Evolutionary conservation across 306 rosid species (phyloP), one percentile per base, ranked within the genome.

Genomic region (Psophocarpus tetragonolobus): DNA sequence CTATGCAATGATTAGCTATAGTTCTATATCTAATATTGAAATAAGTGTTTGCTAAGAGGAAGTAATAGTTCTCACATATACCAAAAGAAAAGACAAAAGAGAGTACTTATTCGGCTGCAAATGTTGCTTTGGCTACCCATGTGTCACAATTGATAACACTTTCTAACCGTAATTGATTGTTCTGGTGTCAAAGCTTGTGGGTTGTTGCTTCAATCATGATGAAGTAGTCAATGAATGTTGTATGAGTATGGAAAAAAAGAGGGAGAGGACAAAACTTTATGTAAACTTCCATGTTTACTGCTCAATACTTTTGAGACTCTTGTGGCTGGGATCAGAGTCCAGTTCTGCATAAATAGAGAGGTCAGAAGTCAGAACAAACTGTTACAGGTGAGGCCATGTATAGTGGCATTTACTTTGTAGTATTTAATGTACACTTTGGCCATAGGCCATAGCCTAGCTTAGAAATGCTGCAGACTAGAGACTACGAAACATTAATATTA

Each of bases 331-430:
- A 6, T 66, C 60, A 54, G 32, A 53, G 61, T 53, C 27, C 39
- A 64, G 60, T 68, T 68, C 30, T 7, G 29, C n/a, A n/a, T 69
- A 51, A 33, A 58, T 75, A 29, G 36, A 44, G 68, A 9, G 60
- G 84, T 90, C 88, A 81, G 62, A 85, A 73, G 84, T 90, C 88
- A 81, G 62, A 85, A 73, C 35, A 80, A 58, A 53, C 56, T 71
- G 65, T 15, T 78, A 68, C 81, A 38, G 45, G 33, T 48, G 80
- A 41, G 74, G 84, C 72, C 83, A 69, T 64, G 18, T 17, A 80
- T 44, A 80, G 71, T 53, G 84, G 80, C 76, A n/a, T 84, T 72
- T 68, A 57, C 77, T 56, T 75, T 45, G 13, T 60, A 29, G 18
- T 70, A 81, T 81, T 87, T 73, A 87, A 74, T 74, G 45, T 39